Conservation (phyloP, 169 alveolate species). For the Plasmodium ovale region DNA sequence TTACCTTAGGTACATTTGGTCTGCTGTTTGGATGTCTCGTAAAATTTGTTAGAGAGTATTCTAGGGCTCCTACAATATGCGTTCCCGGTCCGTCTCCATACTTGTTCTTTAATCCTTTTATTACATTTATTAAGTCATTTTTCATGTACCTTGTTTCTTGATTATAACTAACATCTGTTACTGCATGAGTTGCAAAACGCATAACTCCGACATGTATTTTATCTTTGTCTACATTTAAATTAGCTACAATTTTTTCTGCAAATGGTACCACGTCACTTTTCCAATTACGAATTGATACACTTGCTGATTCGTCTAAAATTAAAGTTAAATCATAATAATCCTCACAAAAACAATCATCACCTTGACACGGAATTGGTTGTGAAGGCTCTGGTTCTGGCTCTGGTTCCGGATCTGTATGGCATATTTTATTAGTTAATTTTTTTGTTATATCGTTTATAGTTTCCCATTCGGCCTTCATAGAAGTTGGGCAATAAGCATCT, state of each 20-base stretch:
- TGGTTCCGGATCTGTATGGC: slow-evolving; percentile 47
- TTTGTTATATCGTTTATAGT: slow-evolving; percentile 60
- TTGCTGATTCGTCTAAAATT: slow-evolving; percentile 62
- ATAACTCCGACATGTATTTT: slow-evolving; percentile 63
- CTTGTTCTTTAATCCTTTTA: slow-evolving; percentile 21
- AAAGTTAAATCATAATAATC: slow-evolving; percentile 67
- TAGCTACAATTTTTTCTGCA: slow-evolving; percentile 45
- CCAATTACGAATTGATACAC: slow-evolving; percentile 39
- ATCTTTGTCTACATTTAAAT: slow-evolving; percentile 41
- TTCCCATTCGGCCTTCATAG: slow-evolving; percentile 74
- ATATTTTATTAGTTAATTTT: slow-evolving; percentile 52
- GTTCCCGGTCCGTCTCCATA: slow-evolving; percentile 41
- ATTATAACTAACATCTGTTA: slow-evolving; percentile 40
- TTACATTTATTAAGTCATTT: slow-evolving; percentile 32
- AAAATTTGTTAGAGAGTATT: slow-evolving; percentile 26
- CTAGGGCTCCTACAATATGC: slow-evolving; percentile 40
- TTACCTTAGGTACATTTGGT: slow-evolving; percentile 48
- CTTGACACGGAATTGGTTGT: slow-evolving; percentile 36
- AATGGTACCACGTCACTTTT: slow-evolving; percentile 43
- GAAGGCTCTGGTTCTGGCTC: slow-evolving; percentile 19
- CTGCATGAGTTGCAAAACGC: slow-evolving; percentile 26
- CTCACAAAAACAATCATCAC: slow-evolving; percentile 55
- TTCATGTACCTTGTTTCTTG: slow-evolving; percentile 54
- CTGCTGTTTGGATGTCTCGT: slow-evolving; percentile 66
- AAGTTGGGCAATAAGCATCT: slow-evolving; percentile 19